Base-by-base conservation (phyloP, 2,329 filamentous ascomycete genomes). In the Diplodia mutila region DNA sequence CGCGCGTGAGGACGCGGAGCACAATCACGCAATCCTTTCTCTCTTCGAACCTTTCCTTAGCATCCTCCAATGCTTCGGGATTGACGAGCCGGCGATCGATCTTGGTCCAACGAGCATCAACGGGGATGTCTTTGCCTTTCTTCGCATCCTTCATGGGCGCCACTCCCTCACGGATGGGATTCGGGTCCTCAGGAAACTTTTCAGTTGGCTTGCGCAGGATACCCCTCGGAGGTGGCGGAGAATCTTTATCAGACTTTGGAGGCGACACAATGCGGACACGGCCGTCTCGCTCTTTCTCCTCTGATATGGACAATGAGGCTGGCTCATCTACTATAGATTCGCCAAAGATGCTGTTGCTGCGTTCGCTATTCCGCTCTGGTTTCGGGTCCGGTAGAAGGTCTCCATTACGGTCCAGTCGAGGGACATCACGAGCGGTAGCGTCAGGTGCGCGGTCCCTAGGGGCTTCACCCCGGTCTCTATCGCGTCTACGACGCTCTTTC, bases 11-110 rank as follows among this genome's bases (percentile, higher is more conserved):
- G 8, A 97, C 94, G 67, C 94, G 86, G 67, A 98, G 84, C 2
- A 97, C 93, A 77, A 97, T 97, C 68, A 98, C 93, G 78, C 93
- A 96, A 75, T 97, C 93, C 69, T 93, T 87, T n/a, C 93, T 87
- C 73, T 96, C 91, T 79, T 98, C 94, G 72, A 91, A 98, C 34
- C 94, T 86, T 81, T 97, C 94, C 73, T 95, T 91, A n/a, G 91
- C 91, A 69, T 91, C 86, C 68, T 92, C 91, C 55, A 98, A 81
- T 0, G 94, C 93, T 72, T 94, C 91, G 0, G 94, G 93, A 72
- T 96, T 97, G 73, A 98, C 94, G 66, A 97, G 86, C 71, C 90
- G 89, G 67, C 94, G 89, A 76, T 91, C 92, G 75, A 98, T 94
- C 81, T 95, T 97, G 55, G 94, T 97, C 94, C 94, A 97, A 66